These are phyloP conservation scores for Aspergillus avenaceus DNA, from an alignment of 495 filamentous ascomycete species.

Conservation along the genomic window DNA sequence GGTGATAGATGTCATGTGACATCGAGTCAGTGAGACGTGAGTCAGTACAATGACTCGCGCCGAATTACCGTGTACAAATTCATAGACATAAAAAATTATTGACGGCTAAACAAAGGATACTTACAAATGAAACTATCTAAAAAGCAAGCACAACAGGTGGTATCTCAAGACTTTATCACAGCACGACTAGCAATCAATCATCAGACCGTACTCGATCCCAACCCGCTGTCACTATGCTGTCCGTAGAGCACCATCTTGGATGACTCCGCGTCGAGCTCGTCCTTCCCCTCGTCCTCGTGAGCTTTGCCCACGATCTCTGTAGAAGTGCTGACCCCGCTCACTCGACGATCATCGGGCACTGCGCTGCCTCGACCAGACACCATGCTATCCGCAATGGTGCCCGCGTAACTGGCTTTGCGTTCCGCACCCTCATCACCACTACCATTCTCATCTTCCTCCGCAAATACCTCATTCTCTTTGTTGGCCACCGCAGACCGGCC, in stretches of 20 bases:
- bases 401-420: too few species aligned
- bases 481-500: conserved; percentile 46
- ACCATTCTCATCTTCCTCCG: conserved; percentile 48
- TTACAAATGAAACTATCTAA: conserved; percentile 10
- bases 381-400: conserved; percentile 45
- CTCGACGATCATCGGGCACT: conserved; percentile 44
- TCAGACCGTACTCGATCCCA: conserved; percentile 17
- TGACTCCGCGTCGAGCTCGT: conserved; percentile 26
- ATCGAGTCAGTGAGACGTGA: too few species aligned
- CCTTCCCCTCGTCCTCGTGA: too few species aligned
- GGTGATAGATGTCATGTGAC: too few species aligned
- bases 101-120: conserved; percentile 5
- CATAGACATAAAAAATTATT: not conserved
- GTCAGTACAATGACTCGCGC: too few species aligned
- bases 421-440: conserved; percentile 42
- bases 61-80: too few species aligned
- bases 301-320: conserved; percentile 27
- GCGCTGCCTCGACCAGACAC: conserved; percentile 46
- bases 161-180: conserved; percentile 22
- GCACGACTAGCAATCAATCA: too few species aligned
- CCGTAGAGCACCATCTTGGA: conserved; percentile 35
- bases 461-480: conserved; percentile 60
- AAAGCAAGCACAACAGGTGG: conserved; percentile 14
- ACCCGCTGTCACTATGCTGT: conserved; percentile 39
- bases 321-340: conserved; percentile 46